phyloP scores from a whole-genome alignment of 495 filamentous ascomycete species.

The Margaritispora aquatica region DNA sequence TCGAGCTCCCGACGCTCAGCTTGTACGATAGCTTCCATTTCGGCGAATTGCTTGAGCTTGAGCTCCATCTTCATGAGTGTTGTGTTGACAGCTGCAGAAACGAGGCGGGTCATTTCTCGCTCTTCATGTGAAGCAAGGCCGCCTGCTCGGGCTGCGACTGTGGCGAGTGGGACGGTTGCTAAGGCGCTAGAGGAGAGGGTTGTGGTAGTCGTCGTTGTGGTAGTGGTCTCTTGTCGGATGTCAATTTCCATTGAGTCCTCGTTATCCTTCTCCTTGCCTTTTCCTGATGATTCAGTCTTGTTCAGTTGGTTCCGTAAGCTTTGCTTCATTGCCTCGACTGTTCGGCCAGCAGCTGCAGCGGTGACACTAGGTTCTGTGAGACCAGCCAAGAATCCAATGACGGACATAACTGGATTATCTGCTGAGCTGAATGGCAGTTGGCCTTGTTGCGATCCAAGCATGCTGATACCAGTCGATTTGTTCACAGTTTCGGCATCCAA shows the following conservation, averaged over 20 bases:
- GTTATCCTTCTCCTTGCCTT: slow-evolving; percentile 51
- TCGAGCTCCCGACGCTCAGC: slow-evolving; percentile 91
- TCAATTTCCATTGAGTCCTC: slow-evolving; percentile 51
- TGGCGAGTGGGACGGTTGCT: slow-evolving; percentile 73
- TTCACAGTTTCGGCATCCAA: slow-evolving; percentile 64
- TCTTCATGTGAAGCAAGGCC: slow-evolving; percentile 93
- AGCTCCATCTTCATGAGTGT: slow-evolving; percentile 78
- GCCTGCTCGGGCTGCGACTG: slow-evolving; percentile 77
- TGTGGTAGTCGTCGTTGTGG: slow-evolving; percentile 36
- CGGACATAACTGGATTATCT: slow-evolving; percentile 93
- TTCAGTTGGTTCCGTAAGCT: slow-evolving; percentile 69
- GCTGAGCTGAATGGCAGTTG: slow-evolving; percentile 79
- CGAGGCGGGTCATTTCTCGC: slow-evolving; percentile 88
- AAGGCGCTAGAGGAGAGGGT: slow-evolving; percentile 51
- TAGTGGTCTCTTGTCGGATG: slow-evolving; percentile 33
- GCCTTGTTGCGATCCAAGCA: slow-evolving; percentile 57
- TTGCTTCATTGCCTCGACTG: slow-evolving; percentile 75
- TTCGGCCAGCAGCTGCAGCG: slow-evolving; percentile 79
- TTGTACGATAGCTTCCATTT: slow-evolving; percentile 87
- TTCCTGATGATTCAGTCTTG: slow-evolving; percentile 36
- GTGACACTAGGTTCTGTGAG: slow-evolving; percentile 84
- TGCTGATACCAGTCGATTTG: slow-evolving; percentile 50
- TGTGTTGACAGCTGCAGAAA: slow-evolving; percentile 78
- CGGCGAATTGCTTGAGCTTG: slow-evolving; percentile 87
- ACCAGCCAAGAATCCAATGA: slow-evolving; percentile 84